Evolutionary conservation across 352 stramenopile species (phyloP), one percentile per base, ranked within the genome.

Genomic region (Pythium grandisporangium): DNA sequence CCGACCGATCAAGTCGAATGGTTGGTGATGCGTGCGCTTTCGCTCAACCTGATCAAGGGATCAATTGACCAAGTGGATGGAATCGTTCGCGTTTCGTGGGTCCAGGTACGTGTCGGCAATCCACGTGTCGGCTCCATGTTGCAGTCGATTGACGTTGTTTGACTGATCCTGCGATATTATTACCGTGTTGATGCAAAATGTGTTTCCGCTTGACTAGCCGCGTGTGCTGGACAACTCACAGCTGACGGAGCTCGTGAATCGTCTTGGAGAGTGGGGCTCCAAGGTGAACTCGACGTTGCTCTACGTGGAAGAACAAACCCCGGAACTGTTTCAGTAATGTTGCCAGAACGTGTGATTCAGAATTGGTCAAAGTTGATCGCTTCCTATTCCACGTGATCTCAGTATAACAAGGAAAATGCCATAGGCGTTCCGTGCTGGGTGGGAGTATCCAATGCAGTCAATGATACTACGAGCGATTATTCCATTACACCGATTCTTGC

Each of bases 11-110:
- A 97, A 52, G 95, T 99, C 13, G 96, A 99, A 66, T 99, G 93
- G 96, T 77, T 99, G 34, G 73, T 98, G 33, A 99, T 99, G 96
- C 77, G 95, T 17, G 96, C 95, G 23, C 78, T 99, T 34, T 96
- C 84, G 21, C 83, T 97, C 53, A 83, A 92, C 22, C 70, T 99
- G n/a, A 95, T 99, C 51, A 95, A 97, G 59, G 90, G 86, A 24
- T 73, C 71, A 1, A 95, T 96, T 43, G 84, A 96, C 46, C 75
- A 98, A 58, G 91, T 98, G 14, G 86, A 96, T 43, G 54, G 67
- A 37, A 89, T 95, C 12, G 85, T 99, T 30, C 80, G 94, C 48
- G 85, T 99, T 13, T 92, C 84, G 30, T 99, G 95, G 94, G 91
- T 99, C 19, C 91, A 98, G 71, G 62, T 72, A 45, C 16, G 47